Evolutionary conservation across 2,329 filamentous ascomycete genomes (phyloP).

Genomic region (Cladorrhinum sp.): DNA sequence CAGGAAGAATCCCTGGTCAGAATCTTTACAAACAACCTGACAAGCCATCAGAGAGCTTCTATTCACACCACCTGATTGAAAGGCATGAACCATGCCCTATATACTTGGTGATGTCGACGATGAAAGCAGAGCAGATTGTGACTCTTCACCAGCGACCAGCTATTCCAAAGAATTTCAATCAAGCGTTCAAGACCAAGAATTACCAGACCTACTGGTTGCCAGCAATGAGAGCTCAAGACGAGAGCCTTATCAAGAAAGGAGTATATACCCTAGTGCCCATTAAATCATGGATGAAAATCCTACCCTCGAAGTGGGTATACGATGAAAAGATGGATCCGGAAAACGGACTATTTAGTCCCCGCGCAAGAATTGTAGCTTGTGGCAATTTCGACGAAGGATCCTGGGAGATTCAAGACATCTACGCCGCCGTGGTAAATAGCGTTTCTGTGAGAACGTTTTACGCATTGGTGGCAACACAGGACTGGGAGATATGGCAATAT

Average conservation of each 20-base stretch:
- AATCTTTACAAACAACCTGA: too few species aligned
- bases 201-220: neutral
- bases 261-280: neutral
- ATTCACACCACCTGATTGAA: too few species aligned
- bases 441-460: neutral
- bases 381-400: conserved; percentile 4
- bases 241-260: neutral
- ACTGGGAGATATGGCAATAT: neutral
- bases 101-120: too few species aligned
- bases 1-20: too few species aligned
- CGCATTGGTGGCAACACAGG: neutral
- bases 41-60: too few species aligned
- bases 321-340: neutral
- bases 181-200: neutral
- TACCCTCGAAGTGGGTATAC: conserved; percentile 6
- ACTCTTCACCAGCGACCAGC: neutral
- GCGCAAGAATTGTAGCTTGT: neutral
- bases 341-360: neutral
- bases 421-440: neutral
- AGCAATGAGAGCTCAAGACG: neutral
- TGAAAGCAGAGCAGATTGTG: too few species aligned
- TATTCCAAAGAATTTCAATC: neutral
- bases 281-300: neutral
- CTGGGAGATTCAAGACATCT: neutral
- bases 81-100: too few species aligned